Base-by-base conservation (phyloP, 768 basidiomycete genomes). In the Kwoniella sp. region DNA sequence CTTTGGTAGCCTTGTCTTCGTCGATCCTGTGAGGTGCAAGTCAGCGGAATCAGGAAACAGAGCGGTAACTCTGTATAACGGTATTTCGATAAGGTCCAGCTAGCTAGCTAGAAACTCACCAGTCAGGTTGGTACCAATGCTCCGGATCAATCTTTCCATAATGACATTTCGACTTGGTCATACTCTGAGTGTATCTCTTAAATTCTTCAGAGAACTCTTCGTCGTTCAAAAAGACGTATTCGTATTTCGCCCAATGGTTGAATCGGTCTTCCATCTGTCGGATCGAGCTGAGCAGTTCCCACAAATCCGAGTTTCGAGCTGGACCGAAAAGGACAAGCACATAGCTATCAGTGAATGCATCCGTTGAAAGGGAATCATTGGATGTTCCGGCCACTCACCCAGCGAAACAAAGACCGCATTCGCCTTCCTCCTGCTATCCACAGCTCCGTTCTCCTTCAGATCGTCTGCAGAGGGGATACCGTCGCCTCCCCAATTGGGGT, bases 181-280 rank as follows among this genome's bases (percentile, higher is more conserved):
- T 55, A 9, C 81, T 78, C 12, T 83, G 75, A 26, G 61, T 55
- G 26, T 63, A 76, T 65, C 52, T 36, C 40, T 73, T 77, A 58
- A 77, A 75, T 29, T 74, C 73, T 15, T 74, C 73, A 13, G 68
- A 66, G 54, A 77, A 77, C 52, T 75, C 73, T 53, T 80, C 87
- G 55, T 93, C 91, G 76, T 93, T 92, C 40, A 94, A 83, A 71
- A 92, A 86, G n/a, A 90, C 86, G 82, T 88, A 92, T 9, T 90
- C 89, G 78, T 92, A 92, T 22, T 85, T 83, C 69, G 86, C 89
- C 64, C 83, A 85, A 48, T 83, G 81, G 80, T 97, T 97, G 82
- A 96, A 96, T 44, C 89, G 83, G 74, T 91, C 88, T 81, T 98
- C 95, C 81, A 92, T 80, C 77, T 89, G 86, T 73, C 88, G 86